phyloP scores from a whole-genome alignment of 306 rosid genomes.

The Pueraria montana region DNA sequence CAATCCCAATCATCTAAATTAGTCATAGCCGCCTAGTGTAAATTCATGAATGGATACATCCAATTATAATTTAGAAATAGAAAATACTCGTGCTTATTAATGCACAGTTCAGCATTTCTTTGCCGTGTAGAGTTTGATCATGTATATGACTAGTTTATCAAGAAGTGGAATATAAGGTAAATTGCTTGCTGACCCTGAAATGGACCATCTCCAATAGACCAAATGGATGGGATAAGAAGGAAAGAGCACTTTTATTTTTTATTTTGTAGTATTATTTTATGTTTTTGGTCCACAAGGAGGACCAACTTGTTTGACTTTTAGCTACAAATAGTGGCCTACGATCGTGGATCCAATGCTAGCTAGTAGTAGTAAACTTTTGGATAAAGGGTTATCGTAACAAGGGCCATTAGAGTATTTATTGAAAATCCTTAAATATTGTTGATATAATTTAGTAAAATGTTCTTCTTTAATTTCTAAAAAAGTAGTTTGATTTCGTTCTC shows the following conservation, averaged over 20 bases:
- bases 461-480: background rate
- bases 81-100: background rate
- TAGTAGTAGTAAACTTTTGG: background rate
- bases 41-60: background rate
- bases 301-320: constrained; percentile 47
- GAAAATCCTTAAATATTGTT: background rate
- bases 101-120: background rate
- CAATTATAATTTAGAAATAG: background rate
- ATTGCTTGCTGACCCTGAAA: background rate
- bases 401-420: background rate
- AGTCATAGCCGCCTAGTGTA: constrained; percentile 35
- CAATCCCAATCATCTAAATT: constrained; percentile 1
- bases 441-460: background rate
- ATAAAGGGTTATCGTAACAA: background rate
- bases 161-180: background rate
- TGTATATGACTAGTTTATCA: background rate
- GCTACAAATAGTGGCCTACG: background rate
- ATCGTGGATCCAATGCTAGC: constrained; percentile 25
- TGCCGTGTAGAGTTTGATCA: constrained; percentile 37
- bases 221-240: background rate
- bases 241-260: background rate
- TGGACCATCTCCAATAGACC: constrained; percentile 3
- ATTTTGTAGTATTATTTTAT: background rate
- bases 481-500: background rate
- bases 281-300: background rate